phyloP scores from a whole-genome alignment of 2,329 filamentous ascomycete species.

The Alternaria atra region DNA sequence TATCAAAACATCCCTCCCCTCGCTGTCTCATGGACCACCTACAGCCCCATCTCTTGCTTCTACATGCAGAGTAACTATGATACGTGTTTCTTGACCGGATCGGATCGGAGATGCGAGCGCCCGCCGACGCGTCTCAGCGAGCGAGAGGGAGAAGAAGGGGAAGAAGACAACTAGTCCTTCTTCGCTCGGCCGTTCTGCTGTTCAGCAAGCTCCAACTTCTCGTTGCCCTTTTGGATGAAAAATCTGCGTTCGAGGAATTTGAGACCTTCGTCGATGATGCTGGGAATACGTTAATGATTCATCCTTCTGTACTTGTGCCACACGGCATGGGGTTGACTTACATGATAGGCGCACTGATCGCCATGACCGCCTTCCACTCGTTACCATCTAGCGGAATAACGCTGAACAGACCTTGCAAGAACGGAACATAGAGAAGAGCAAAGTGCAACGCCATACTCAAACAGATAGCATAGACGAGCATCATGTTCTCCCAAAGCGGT shows the following conservation, averaged over 20 bases:
- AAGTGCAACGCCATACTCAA: constrained; percentile 97
- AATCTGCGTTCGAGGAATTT: constrained; percentile 73
- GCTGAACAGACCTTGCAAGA: constrained; percentile 87
- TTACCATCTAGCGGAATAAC: constrained; percentile 85
- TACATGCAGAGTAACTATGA: constrained; percentile 1
- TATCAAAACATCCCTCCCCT: not conserved
- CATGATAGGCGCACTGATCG: constrained; percentile 92
- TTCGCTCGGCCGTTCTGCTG: constrained; percentile 40
- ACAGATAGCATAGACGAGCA: constrained; percentile 92
- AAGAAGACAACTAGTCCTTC: constrained; percentile 32
- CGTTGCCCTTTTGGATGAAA: constrained; percentile 40
- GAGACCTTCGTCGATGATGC: constrained; percentile 82
- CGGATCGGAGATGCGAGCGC: not conserved
- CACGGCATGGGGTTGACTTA: constrained; percentile 61
- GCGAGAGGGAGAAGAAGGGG: constrained; percentile 1
- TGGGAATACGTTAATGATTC: constrained; percentile 48
- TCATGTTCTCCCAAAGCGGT: constrained; percentile 98
- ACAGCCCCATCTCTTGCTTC: not conserved
- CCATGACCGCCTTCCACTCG: constrained; percentile 92
- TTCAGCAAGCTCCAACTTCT: constrained; percentile 22
- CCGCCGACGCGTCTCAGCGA: not conserved
- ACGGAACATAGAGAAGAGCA: constrained; percentile 87
- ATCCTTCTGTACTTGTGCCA: not conserved
- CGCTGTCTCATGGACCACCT: not conserved
- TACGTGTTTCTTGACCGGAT: constrained; percentile 2